phyloP scores from a whole-genome alignment of 345 rosid species.

The Salix exigua region DNA sequence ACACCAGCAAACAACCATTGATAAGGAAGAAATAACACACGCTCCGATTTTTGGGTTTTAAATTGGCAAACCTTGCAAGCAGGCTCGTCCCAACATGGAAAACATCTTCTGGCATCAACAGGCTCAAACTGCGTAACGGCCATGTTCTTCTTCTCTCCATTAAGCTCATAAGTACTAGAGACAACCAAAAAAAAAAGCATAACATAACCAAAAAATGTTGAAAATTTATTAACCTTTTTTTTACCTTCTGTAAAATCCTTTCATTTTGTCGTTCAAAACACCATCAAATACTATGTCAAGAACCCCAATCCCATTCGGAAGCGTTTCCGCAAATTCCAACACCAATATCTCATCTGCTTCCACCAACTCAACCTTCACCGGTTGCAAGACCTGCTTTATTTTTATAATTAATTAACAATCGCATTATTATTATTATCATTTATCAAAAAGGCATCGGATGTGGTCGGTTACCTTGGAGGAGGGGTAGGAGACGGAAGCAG shows the following conservation, averaged over 20 bases:
- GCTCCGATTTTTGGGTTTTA: neutral
- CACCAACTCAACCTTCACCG: conserved; percentile 44
- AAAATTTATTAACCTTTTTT: no score
- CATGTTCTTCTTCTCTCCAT: conserved; percentile 95
- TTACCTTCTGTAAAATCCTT: conserved; percentile 89
- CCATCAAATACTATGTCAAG: conserved; percentile 60
- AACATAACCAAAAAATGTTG: no score
- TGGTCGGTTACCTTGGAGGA: conserved; percentile 48
- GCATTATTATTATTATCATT: no score
- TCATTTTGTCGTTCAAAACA: conserved; percentile 73
- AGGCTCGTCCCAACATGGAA: conserved; percentile 99
- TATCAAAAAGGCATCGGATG: neutral
- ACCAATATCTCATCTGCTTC: conserved; percentile 77
- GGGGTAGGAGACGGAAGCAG: conserved; percentile 53
- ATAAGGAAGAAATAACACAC: neutral
- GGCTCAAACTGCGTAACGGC: conserved; percentile 98
- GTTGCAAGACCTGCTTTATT: conserved; percentile 44
- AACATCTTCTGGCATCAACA: conserved; percentile 89
- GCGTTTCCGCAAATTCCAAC: conserved; percentile 60
- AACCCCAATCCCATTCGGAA: conserved; percentile 69
- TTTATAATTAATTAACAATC: neutral
- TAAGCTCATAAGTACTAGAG: conserved; percentile 60
- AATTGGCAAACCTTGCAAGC: conserved; percentile 66
- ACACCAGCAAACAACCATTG: conserved; percentile 15
- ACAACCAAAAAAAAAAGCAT: neutral